Evolutionary conservation across 805 yeast genomes (phyloP), one percentile per base, ranked within the genome.

Genomic region (Sporopachydermia quercuum): DNA sequence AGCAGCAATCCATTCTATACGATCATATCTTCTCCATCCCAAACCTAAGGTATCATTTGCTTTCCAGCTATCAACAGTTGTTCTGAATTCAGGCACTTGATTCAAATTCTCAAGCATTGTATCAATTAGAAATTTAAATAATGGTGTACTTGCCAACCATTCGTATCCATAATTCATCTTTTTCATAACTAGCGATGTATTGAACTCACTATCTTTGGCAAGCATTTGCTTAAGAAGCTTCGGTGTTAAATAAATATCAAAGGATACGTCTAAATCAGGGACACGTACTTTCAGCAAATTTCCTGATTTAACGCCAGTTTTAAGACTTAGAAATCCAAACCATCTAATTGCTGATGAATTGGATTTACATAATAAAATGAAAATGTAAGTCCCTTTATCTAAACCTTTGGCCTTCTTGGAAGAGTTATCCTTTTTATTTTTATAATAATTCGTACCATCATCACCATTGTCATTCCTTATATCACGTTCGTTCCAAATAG

Each of bases 1-100:
- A 14, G 70, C 74, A 40, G 67, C 57, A 5, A 71, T 50, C 84
- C 85, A 78, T 47, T 84, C 91, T 4, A 86, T 51, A 36, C 87
- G 60, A 55, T 86, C 95, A 52, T 78, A 82, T 40, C 71, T 62
- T 43, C 74, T 74, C 65, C 78, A 76, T 47, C 70, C 77, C 51
- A 68, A 66, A 42, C 80, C 81, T 52, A 53, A 63, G 45, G 53
- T 45, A 13, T 54, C 50, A 14, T 55, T 55, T 23, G 44, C 48
- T 13, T 39, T 42, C 47, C 58, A 45, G 50, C 56, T 39, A 4
- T 47, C 40, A 37, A 53, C 56, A 46, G 60, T 34, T 15, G 47
- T 37, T 0, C 37, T 16, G 35, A 43, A 47, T 1, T 57, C 61
- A 2, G 57, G 47, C 11, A 48, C 37, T 19, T 49, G 13, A 50